phyloP scores from a whole-genome alignment of 176 grass and related monocot genomes.

The Hsuehochloa calcarea region DNA sequence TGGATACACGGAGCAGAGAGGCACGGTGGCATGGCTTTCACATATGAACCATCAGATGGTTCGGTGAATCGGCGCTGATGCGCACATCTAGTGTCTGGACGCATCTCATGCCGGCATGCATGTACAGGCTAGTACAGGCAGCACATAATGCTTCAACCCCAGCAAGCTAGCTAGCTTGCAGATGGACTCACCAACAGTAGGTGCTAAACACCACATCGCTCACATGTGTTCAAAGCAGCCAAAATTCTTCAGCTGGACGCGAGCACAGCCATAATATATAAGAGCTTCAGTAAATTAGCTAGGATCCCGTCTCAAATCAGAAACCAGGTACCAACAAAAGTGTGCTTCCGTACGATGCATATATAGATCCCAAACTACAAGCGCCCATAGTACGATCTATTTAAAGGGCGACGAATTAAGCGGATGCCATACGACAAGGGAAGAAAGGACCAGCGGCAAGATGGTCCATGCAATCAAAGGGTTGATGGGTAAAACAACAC shows the following conservation, averaged over 20 bases:
- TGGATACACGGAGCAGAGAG: neutral
- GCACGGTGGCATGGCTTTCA: neutral
- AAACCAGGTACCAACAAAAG: neutral
- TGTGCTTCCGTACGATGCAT: neutral
- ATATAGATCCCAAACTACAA: neutral
- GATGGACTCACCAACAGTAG: neutral
- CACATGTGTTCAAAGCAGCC: neutral
- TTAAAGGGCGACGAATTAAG: neutral
- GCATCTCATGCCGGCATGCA: constrained; percentile 20
- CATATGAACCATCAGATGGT: constrained; percentile 31
- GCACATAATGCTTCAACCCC: constrained; percentile 6
- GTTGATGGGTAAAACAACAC: neutral
- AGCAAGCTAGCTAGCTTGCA: neutral
- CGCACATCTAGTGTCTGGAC: constrained; percentile 4
- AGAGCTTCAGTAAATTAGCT: neutral
- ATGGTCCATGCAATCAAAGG: constrained; percentile 8
- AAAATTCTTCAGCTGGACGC: neutral
- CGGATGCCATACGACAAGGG: constrained; percentile 7
- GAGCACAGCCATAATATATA: neutral
- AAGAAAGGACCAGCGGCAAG: neutral
- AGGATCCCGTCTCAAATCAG: neutral
- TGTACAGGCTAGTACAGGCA: neutral
- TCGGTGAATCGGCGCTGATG: neutral
- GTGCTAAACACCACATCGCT: neutral
- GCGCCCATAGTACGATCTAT: neutral